Conservation (phyloP, 768 basidiomycete genomes). For the Ramaria rubella region DNA sequence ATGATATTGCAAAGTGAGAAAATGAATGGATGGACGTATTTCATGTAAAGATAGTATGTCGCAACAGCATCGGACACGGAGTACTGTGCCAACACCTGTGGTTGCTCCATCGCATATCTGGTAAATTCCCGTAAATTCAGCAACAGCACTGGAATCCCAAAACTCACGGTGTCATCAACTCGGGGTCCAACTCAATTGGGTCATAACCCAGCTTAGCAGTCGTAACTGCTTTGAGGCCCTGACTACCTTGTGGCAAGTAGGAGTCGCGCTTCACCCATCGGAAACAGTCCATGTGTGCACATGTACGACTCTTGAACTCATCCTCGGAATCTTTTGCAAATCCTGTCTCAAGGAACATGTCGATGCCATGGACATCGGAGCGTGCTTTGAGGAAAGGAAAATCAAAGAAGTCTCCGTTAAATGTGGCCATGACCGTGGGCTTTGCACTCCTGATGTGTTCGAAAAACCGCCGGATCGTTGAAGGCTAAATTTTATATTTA, state of each 20-base stretch:
- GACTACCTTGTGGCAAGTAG: conserved; percentile 96
- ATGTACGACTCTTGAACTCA: conserved; percentile 88
- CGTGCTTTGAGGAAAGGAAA: conserved; percentile 93
- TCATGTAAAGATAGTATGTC: conserved; percentile 99
- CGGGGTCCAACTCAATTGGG: conserved; percentile 95
- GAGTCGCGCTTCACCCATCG: conserved; percentile 99
- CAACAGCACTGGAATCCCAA: too few species aligned
- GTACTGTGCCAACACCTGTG: conserved; percentile 90
- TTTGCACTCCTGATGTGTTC: conserved; percentile 89
- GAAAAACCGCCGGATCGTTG: conserved; percentile 82
- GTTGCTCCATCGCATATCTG: conserved; percentile 95
- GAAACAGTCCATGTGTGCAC: conserved; percentile 99
- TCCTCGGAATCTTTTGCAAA: conserved; percentile 89
- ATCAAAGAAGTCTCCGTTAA: conserved; percentile 99
- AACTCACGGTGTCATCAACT: conserved; percentile 96
- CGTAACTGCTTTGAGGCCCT: conserved; percentile 97
- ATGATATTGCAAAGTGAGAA: conserved; percentile 99
- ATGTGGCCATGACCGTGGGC: conserved; percentile 96
- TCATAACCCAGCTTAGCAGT: conserved; percentile 94
- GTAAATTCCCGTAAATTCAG: not conserved
- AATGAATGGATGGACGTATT: conserved; percentile 99
- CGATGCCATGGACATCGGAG: conserved; percentile 81
- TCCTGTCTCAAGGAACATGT: conserved; percentile 93
- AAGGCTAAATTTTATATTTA: conserved; percentile 46
- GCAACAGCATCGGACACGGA: conserved; percentile 99